Evolutionary conservation across 1,139 yeast genomes (phyloP), one percentile per base, ranked within the genome.

Genomic region (Suhomyces chickasaworum): DNA sequence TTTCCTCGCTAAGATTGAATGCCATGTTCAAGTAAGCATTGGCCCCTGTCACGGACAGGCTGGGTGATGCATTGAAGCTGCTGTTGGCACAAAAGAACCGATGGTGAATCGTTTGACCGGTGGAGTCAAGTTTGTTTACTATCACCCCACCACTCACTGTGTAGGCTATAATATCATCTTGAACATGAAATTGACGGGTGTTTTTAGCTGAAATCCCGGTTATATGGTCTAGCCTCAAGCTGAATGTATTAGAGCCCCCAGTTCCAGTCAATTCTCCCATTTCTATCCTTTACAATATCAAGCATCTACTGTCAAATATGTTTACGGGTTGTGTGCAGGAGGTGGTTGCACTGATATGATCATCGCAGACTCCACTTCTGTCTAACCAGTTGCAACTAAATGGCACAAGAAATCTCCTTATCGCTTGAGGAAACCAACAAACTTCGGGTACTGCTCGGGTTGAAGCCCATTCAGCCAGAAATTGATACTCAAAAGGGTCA

Each of bases 111-210:
- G 65, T 53, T 25, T 46, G 41, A 18, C 53, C 53, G 3, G 52
- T 52, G 25, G 37, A 34, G 43, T 66, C 59, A 1, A 74, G 47
- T 22, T 60, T 55, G 37, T 78, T 64, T 4, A 81, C 80, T 4
- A 83, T 85, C 0, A 82, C 87, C 0, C 89, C 89, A 6, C 87
- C 86, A 41, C 89, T 83, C 3, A 86, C 86, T 1, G 81, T 74
- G 54, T 83, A 83, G 0, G 84, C 88, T 12, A 84, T 55, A 5
- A 66, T 47, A 50, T 74, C 65, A 10, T 66, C 75, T 21, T 68
- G 71, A 1, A 73, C 63, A 21, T 71, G 64, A 48, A 81, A 68
- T 38, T 75, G 71, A 34, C 58, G 57, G 7, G 64, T 48, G 13
- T 52, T 46, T 41, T 49, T 58, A 9, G 73, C 68, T 1, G 77